These are phyloP conservation scores for Coemansia sp. DNA, from an alignment of 192 early-diverging fungal species.

Conservation along the genomic window DNA sequence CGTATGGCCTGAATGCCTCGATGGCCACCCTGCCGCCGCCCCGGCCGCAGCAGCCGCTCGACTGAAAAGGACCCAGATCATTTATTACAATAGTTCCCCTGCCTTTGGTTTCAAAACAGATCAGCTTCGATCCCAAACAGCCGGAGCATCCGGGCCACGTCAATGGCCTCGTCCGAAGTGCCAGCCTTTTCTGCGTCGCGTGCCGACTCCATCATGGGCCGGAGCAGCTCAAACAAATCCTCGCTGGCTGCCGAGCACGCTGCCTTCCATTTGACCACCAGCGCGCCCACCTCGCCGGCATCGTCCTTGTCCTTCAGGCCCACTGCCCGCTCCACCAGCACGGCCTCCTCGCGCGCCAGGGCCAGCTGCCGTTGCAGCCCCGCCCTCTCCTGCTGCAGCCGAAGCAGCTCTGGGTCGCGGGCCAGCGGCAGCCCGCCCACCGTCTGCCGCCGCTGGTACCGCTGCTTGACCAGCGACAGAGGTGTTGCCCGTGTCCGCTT, in stretches of 20 bases:
- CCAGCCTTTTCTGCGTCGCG: slow-evolving; percentile 2
- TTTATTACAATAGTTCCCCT: neutral
- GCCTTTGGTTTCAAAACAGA: slow-evolving; percentile 15
- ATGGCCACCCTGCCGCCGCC: slow-evolving; percentile 29
- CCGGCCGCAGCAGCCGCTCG: slow-evolving; percentile 32
- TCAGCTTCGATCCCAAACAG: slow-evolving; percentile 30
- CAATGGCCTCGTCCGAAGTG: slow-evolving; percentile 7
- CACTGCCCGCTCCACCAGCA: slow-evolving; percentile 21
- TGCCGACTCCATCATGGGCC: slow-evolving; percentile 34
- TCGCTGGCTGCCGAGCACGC: slow-evolving; percentile 31
- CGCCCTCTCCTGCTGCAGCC: slow-evolving; percentile 15
- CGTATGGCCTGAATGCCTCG: slow-evolving; percentile 23
- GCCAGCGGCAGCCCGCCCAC: neutral
- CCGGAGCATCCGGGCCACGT: slow-evolving; percentile 29
- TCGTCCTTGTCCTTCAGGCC: slow-evolving; percentile 18
- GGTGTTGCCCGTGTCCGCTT: too few relatives aligned
- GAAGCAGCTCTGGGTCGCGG: slow-evolving; percentile 5
- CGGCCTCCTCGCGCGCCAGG: slow-evolving; percentile 9
- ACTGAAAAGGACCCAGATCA: too few relatives aligned
- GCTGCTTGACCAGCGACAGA: neutral
- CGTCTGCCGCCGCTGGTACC: neutral
- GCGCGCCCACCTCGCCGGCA: slow-evolving; percentile 10
- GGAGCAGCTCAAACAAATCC: slow-evolving; percentile 33
- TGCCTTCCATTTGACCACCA: slow-evolving; percentile 34
- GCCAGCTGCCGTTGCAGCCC: slow-evolving; percentile 14